Conservation (phyloP, 169 alveolate species). For the Plasmodium gonderi region DNA sequence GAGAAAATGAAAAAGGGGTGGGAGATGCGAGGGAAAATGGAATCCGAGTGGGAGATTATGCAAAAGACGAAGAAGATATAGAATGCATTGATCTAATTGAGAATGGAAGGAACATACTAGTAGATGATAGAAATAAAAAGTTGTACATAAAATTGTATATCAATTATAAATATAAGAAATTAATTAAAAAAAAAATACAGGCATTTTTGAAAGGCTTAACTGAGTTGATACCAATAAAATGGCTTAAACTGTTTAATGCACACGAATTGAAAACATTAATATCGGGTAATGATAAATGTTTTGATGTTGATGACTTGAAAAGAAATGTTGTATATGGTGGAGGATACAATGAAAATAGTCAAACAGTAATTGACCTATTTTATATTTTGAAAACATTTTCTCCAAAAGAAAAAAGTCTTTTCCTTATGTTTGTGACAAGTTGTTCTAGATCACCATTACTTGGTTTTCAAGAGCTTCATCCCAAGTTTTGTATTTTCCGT, state of each 20-base stretch:
- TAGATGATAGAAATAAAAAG: constrained; percentile 87
- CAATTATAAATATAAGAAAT: constrained; percentile 91
- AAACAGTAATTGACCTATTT: constrained; percentile 93
- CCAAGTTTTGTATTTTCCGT: constrained; percentile 93
- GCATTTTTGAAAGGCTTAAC: constrained; percentile 94
- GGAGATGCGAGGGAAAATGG: neutral
- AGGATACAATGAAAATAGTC: constrained; percentile 88
- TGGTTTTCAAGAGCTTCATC: constrained; percentile 93
- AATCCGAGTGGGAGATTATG: too few species aligned
- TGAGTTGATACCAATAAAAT: constrained; percentile 89
- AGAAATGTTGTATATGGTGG: constrained; percentile 92
- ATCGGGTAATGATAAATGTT: constrained; percentile 91
- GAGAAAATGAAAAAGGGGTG: neutral
- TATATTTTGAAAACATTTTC: constrained; percentile 87
- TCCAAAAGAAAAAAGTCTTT: constrained; percentile 89
- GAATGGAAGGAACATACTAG: constrained; percentile 82
- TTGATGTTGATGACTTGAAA: constrained; percentile 93
- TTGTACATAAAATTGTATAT: constrained; percentile 89
- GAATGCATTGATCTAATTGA: constrained; percentile 79
- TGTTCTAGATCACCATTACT: constrained; percentile 96
- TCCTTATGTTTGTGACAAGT: constrained; percentile 96
- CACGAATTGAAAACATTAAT: constrained; percentile 94
- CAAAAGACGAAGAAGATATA: neutral
- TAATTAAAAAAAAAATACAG: constrained; percentile 87
- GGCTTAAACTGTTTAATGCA: constrained; percentile 93